Base-by-base conservation (phyloP, 2,329 filamentous ascomycete species). In the Fusarium sacchari region DNA sequence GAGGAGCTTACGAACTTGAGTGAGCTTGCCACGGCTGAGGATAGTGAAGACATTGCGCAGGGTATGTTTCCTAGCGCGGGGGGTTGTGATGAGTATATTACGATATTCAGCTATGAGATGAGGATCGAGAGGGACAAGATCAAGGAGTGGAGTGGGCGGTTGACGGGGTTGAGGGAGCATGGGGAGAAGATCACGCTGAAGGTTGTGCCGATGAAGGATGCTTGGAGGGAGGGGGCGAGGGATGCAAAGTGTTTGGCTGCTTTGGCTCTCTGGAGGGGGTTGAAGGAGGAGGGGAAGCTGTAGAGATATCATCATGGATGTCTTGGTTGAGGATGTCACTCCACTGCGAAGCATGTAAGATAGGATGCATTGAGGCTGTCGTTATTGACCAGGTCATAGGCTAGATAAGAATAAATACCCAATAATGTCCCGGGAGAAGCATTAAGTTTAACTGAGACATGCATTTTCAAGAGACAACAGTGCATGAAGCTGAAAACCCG, bases 161-260 rank as follows among this genome's bases (percentile, higher is more conserved):
- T 90, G 57, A 91, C 89, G 28, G 90, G 90, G 0, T 75, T 91
- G 75, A 82, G 89, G 57, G 85, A 87, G 11, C 77, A 90, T 14
- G 89, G 89, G 5, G 89, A 92, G 82, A 90, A 85, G 82, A 91
- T 91, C 71, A 89, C 88, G 17, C 80, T 91, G 63, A 90, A 88
- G 80, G 78, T 91, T 34, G 87, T 91, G 18, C 85, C 81, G 49
- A 83, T 91, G 82, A 81, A 83, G 73, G 84, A 91, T 71, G 81
- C 90, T 14, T 91, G 89, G 89, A 83, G 80, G 69, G 88, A 87
- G 74, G 89, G 87, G 2, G 86, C 84, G 2, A 82, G 88, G 24
- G 90, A 92, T 76, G 85, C 86, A 4, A 92, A 91, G 80, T 86
- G 87, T n/a, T 83, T 92, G 53, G 83, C 85, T 24, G 90, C 90